phyloP scores from a whole-genome alignment of 2,329 filamentous ascomycete species.

The Fusarium humuli region DNA sequence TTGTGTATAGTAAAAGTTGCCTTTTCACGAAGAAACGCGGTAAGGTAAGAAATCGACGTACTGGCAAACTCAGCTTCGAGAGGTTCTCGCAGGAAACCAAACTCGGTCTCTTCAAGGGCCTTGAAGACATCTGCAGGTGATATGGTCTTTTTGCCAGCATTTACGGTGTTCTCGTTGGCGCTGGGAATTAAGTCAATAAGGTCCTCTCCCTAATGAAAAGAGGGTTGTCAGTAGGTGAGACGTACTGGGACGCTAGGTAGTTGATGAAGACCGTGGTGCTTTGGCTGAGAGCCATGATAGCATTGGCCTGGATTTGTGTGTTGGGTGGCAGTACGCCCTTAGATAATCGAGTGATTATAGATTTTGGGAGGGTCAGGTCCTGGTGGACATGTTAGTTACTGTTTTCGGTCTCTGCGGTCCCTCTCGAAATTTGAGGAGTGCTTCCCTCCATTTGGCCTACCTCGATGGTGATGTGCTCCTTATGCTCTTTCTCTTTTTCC shows the following conservation, averaged over 20 bases:
- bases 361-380: constrained; percentile 83
- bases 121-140: constrained; percentile 80
- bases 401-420: background rate
- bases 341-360: constrained; percentile 81
- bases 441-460: constrained; percentile 49
- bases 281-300: constrained; percentile 81
- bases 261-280: constrained; percentile 87
- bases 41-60: constrained; percentile 55
- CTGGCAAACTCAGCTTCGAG: constrained; percentile 82
- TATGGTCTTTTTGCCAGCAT: constrained; percentile 81
- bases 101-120: constrained; percentile 81
- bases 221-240: constrained; percentile 30
- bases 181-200: constrained; percentile 56
- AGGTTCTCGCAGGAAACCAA: constrained; percentile 74
- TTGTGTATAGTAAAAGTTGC: background rate
- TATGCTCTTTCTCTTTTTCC: constrained; percentile 47
- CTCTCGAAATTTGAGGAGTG: background rate
- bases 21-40: background rate
- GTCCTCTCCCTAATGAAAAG: background rate
- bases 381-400: constrained; percentile 47
- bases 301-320: constrained; percentile 86
- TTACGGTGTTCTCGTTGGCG: constrained; percentile 76
- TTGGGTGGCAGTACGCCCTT: constrained; percentile 84
- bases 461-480: constrained; percentile 63
- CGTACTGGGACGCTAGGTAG: constrained; percentile 80